A percentile compares a stretch with the other conserved stretches of the same genome.
Conservation (phyloP, 805 yeast species). For the Hanseniaspora lindneri region DNA sequence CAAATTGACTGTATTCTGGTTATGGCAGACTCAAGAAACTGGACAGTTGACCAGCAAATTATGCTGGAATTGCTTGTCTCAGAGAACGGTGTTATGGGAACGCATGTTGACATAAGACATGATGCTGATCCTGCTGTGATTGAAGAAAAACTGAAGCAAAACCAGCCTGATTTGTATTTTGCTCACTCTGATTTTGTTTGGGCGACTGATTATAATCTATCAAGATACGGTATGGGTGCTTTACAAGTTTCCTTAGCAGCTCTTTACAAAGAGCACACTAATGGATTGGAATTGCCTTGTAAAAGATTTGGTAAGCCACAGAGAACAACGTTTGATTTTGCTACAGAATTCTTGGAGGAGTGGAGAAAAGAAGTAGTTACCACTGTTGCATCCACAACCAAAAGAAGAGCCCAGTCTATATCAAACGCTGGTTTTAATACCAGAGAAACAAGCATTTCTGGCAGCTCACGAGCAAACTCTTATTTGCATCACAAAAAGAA, state of each 20-base stretch:
- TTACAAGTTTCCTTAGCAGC: constrained; percentile 81
- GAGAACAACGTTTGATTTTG: constrained; percentile 71
- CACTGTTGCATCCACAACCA: constrained; percentile 21
- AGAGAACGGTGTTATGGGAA: constrained; percentile 74
- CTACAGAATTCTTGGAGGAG: constrained; percentile 58
- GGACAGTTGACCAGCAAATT: constrained; percentile 90
- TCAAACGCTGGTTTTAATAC: neutral
- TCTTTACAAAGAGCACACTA: constrained; percentile 71
- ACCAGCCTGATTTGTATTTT: constrained; percentile 73
- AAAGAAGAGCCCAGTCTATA: constrained; percentile 6
- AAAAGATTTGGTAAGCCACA: constrained; percentile 86
- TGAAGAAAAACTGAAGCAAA: constrained; percentile 31
- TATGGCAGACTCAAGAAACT: constrained; percentile 82
- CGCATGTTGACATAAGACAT: constrained; percentile 46
- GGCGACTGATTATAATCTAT: constrained; percentile 76
- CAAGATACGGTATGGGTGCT: constrained; percentile 92
- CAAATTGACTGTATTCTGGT: constrained; percentile 72
- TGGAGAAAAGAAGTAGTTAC: constrained; percentile 75
- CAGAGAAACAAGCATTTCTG: constrained; percentile 6
- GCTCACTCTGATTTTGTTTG: constrained; percentile 88
- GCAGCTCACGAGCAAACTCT: constrained; percentile 16
- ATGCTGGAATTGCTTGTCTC: constrained; percentile 69
- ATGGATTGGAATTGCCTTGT: constrained; percentile 56
- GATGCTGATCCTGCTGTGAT: constrained; percentile 13
- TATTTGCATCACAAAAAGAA: neutral